Percentiles rank a stretch among this genome's conserved stretches.
Evolutionary conservation across 2,329 filamentous ascomycete genomes (phyloP).

Genomic region (Aspergillus japonicus): DNA sequence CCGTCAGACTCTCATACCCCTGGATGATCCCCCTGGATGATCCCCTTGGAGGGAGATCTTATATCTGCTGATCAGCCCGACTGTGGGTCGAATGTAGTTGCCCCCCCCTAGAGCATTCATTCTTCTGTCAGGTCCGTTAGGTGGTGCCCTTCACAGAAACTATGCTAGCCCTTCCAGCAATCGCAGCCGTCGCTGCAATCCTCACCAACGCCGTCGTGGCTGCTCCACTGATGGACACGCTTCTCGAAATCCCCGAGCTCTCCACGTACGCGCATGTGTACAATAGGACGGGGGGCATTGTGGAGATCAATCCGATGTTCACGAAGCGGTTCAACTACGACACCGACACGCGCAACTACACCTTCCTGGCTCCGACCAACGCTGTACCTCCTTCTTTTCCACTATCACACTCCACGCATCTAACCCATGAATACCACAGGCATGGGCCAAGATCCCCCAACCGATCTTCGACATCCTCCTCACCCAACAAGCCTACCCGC

Average conservation of each 20-base stretch:
- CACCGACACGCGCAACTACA: slow-evolving; percentile 1
- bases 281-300: neutral
- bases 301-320: neutral
- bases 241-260: neutral
- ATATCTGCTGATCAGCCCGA: too few species aligned
- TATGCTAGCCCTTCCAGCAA: neutral
- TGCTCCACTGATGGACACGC: neutral
- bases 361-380: neutral
- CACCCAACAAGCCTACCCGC: neutral
- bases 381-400: neutral
- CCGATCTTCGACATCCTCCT: neutral
- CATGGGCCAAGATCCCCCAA: neutral
- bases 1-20: too few species aligned
- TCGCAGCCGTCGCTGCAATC: neutral
- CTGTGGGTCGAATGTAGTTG: too few species aligned
- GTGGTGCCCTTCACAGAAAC: neutral
- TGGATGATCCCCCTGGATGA: too few species aligned
- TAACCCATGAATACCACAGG: neutral
- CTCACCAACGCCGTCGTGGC: neutral
- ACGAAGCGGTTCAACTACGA: neutral
- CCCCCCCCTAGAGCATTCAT: too few species aligned
- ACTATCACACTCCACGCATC: too few species aligned
- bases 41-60: too few species aligned
- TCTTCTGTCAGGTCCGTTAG: too few species aligned
- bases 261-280: neutral